Base-by-base conservation (phyloP, 2,329 filamentous ascomycete genomes). In the Microdochium trichocladiopsis region DNA sequence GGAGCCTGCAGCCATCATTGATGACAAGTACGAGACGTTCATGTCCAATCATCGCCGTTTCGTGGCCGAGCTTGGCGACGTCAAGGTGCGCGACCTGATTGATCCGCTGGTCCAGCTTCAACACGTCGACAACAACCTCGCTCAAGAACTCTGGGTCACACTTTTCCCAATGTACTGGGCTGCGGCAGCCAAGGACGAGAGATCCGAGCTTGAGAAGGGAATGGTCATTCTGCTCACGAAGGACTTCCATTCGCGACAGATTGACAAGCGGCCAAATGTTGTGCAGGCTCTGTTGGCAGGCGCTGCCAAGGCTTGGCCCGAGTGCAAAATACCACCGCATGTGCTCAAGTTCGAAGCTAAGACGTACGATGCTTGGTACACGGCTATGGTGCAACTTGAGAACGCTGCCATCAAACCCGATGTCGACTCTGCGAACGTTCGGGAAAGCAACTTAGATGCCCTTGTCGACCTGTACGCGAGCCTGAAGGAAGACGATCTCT, bases 331-430 rank as follows among this genome's bases (percentile, higher is more conserved):
- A 49, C 94, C 94, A 6, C 90, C 94, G 0, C 94, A 99, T 63
- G 90, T 97, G 36, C 84, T 99, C 72, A 99, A 99, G 66, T 97
- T 92, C 61, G 81, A 95, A 52, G 93, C 91, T 21, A 90, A 89
- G 67, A 96, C 90, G 0, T 99, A 95, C 65, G 92, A 96, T 68
- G 89, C 87, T 1, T 99, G 94, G 95, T 99, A 99, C 66, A 92
- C 90, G n/a, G 90, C 90, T 14, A 80, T 95, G 22, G 85, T 87
- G 14, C 92, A 94, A 61, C 83, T 99, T 56, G 94, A 99, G 68
- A 90, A 95, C 53, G 84, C 88, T 25, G 91, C 90, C 9, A 86
- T 96, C 63, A 84, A 84, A 50, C 92, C 94, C 0, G 81, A 91
- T 51, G 83, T 91, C 41, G 92, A 97, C 61, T 95, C 92, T 1